Percentiles rank a stretch among this genome's conserved stretches.
Conservation (phyloP, 768 basidiomycete species). For the Psilocybe sp. region DNA sequence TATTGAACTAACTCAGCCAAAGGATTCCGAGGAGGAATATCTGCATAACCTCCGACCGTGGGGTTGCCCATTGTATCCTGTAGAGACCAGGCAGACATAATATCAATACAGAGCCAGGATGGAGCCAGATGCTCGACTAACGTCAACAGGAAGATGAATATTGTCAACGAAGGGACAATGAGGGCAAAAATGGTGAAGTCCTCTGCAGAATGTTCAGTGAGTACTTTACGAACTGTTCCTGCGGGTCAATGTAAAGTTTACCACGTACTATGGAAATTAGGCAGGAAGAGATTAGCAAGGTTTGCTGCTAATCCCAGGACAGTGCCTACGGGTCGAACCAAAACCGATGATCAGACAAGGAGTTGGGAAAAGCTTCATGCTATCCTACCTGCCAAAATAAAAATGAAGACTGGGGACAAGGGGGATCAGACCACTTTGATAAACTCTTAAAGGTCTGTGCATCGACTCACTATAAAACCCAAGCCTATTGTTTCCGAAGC, state of each 20-base stretch:
- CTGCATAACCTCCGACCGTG: slow-evolving; percentile 54
- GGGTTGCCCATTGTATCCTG: slow-evolving; percentile 71
- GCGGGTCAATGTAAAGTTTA: neutral
- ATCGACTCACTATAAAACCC: slow-evolving; percentile 44
- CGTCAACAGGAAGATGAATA: slow-evolving; percentile 61
- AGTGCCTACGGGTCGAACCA: slow-evolving; percentile 28
- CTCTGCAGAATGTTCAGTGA: slow-evolving; percentile 33
- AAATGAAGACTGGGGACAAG: slow-evolving; percentile 34
- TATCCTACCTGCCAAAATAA: slow-evolving; percentile 41
- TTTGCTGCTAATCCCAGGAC: slow-evolving; percentile 70
- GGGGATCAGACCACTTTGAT: slow-evolving; percentile 4
- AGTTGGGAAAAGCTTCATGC: neutral
- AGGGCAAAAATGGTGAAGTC: slow-evolving; percentile 73
- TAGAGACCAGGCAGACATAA: neutral
- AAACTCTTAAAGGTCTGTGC: neutral
- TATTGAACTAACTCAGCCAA: slow-evolving; percentile 60
- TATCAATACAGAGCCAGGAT: neutral
- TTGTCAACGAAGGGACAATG: slow-evolving; percentile 61
- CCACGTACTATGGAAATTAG: slow-evolving; percentile 57
- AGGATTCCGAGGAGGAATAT: slow-evolving; percentile 56
- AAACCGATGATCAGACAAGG: neutral
- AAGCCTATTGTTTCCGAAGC: slow-evolving; percentile 55
- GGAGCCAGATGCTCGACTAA: slow-evolving; percentile 25
- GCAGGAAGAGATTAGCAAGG: slow-evolving; percentile 66
- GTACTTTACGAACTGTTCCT: neutral